Evolutionary conservation across 176 grass and related monocot genomes (phyloP), one percentile per base, ranked within the genome.

Genomic region (Musa beccarii): DNA sequence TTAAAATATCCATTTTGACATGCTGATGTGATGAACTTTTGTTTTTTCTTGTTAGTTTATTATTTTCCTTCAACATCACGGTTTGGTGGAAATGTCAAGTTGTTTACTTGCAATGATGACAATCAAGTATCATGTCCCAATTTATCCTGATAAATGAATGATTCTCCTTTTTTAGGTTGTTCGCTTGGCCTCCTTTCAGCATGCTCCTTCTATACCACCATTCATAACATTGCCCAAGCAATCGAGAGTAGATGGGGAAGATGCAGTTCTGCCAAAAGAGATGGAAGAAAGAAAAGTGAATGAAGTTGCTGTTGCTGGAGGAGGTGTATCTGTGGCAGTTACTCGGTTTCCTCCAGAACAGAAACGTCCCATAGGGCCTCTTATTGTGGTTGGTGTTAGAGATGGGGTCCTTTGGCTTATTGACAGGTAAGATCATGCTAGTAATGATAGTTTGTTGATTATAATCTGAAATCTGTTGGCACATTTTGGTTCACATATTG

Each of bases 221-320:
- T 89, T 89, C 71, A 84, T 99, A 86, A 86, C 85, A 62, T 75
- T 99, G 80, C 90, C 90, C 55, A 99, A 89, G 71, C 90, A 98
- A 82, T 80, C 90, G 22, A 93, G 83, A 67, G 51, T 85, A 66
- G 85, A 89, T 73, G 90, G 90, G 52, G 95, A 99, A 10, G 90
- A 94, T 78, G 81, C 86, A 85, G 68, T 89, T 43, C 4, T 89
- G 57, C 83, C 84, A 79, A 92, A 89, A 92, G 90, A 91, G 79
- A 79, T 89, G 75, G 95, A 99, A 82, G 95, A 94, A 71, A 91
- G 88, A 89, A 93, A 88, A 86, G 86, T 71, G 24, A 83, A 86
- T 77, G 95, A 99, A 90, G 90, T 99, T 65, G 88, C 95, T 84
- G 95, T 99, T 83, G 95, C 95, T 68, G 95, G 95, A 80, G 95